These are phyloP conservation scores for Eurotiales sp. DNA, from an alignment of 2,329 filamentous ascomycete genomes.

Conservation along the genomic window DNA sequence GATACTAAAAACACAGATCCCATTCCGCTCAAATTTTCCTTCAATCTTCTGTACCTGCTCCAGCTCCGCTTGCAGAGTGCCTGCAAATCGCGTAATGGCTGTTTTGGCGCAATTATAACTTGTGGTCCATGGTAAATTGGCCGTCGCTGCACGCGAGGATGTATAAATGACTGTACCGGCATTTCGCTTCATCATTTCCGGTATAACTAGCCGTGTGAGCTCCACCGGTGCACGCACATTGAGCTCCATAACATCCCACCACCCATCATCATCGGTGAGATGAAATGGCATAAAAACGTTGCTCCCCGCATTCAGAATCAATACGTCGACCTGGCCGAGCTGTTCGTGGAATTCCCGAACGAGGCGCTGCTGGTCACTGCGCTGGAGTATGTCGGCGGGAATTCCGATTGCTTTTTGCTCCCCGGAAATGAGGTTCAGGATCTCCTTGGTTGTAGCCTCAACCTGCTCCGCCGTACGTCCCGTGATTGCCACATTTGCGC, in stretches of 20 bases:
- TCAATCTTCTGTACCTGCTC: neutral
- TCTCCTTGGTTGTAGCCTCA: neutral
- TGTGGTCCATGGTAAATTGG: neutral
- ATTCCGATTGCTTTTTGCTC: constrained; percentile 3
- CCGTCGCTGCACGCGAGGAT: neutral
- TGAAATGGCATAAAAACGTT: constrained; percentile 3
- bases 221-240: constrained; percentile 4
- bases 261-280: constrained; percentile 2
- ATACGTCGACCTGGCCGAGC: neutral
- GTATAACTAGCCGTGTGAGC: neutral
- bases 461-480: neutral
- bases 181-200: neutral
- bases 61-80: neutral
- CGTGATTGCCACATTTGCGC: neutral
- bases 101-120: constrained; percentile 1
- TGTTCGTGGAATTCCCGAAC: constrained; percentile 2
- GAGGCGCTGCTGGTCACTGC: neutral
- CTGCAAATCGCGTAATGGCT: neutral
- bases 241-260: constrained; percentile 8
- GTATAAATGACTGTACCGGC: neutral
- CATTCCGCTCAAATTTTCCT: neutral
- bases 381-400: neutral
- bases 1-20: neutral
- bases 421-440: neutral
- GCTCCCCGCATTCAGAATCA: constrained; percentile 1